These are phyloP conservation scores for Amaranthus cruentus DNA, from an alignment of 148 eudicot species.

Conservation along the genomic window DNA sequence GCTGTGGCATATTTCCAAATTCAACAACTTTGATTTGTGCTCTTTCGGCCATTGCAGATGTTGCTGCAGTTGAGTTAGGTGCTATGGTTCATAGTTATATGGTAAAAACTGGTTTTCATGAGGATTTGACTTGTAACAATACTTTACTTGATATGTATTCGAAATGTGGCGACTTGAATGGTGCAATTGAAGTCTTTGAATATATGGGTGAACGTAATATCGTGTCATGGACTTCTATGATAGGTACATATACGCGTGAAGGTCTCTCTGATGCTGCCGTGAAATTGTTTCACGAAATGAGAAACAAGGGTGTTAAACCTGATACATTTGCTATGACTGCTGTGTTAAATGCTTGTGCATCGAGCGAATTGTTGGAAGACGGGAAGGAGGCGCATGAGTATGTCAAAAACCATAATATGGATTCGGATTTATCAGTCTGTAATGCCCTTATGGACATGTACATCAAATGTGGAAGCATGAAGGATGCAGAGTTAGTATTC, in stretches of 20 bases:
- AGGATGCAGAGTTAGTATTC: constrained; percentile 44
- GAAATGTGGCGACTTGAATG: constrained; percentile 47
- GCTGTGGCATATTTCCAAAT: constrained; percentile 31
- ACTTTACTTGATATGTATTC: constrained; percentile 55
- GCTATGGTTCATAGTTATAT: constrained; percentile 45
- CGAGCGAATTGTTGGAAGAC: constrained; percentile 38
- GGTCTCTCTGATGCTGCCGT: constrained; percentile 43
- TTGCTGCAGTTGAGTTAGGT: constrained; percentile 23
- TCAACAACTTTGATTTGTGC: constrained; percentile 47
- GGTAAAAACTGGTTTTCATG: constrained; percentile 36
- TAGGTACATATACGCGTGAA: constrained; percentile 47
- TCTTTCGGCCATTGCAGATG: constrained; percentile 42
- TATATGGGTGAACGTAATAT: constrained; percentile 43
- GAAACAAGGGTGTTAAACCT: constrained; percentile 34
- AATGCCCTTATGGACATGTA: constrained; percentile 72
- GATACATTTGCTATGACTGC: constrained; percentile 44
- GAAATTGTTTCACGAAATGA: constrained; percentile 49
- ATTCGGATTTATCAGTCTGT: constrained; percentile 31
- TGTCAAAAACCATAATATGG: constrained; percentile 34
- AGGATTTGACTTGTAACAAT: constrained; percentile 40
- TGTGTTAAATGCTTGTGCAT: constrained; percentile 61
- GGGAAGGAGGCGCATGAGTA: constrained; percentile 50
- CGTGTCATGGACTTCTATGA: constrained; percentile 62
- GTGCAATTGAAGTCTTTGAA: constrained; percentile 34
- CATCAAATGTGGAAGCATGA: constrained; percentile 66